Evolutionary conservation across 2,329 filamentous ascomycete genomes (phyloP), one percentile per base, ranked within the genome.

Genomic region (Leptodontidium sp.): DNA sequence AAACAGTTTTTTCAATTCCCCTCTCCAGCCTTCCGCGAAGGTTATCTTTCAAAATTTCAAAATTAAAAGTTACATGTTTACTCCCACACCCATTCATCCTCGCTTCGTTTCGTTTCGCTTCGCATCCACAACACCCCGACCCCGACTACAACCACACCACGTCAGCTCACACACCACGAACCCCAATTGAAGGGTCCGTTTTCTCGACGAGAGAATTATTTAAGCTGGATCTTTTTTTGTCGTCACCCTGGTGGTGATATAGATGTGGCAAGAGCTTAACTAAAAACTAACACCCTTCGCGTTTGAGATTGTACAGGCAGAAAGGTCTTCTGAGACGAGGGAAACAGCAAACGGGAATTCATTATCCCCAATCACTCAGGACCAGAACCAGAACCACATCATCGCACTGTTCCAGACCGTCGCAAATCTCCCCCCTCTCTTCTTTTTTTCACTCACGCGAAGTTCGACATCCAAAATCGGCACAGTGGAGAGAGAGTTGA

Each of bases 301-400:
- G 68, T 72, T 65, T 68, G 61, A 66, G 65, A 52, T 69, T 61
- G 12, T 62, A 69, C 59, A 72, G 70, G 65, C 68, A 70, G 57
- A 70, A 70, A 47, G 52, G 21, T 29, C 35, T 66, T 17, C 64
- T 68, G 70, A 72, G 61, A 72, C 66, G 40, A 55, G 29, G 8
- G 4, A 58, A 65, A 65, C 64, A 66, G 29, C 52, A 61, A 58
- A 61, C 57, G 32, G 9, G 2, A 12, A 8, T 45, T n/a, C 47
- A 45, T 43, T 21, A 45, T 26, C 35, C 35, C 24, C 55, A 32
- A 32, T 43, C 62, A 57, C 40, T 47, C 38, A 40, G 38, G 38
- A 32, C 4, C 29, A 6, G 29, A 40, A 40, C 38, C 38, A 9
- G 26, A 59, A 59, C 63, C 63, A 62, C 67, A 65, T 65, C 67